Evolutionary conservation across 257 asterid genomes (phyloP).

Genomic region (Lithospermum erythrorhizon): DNA sequence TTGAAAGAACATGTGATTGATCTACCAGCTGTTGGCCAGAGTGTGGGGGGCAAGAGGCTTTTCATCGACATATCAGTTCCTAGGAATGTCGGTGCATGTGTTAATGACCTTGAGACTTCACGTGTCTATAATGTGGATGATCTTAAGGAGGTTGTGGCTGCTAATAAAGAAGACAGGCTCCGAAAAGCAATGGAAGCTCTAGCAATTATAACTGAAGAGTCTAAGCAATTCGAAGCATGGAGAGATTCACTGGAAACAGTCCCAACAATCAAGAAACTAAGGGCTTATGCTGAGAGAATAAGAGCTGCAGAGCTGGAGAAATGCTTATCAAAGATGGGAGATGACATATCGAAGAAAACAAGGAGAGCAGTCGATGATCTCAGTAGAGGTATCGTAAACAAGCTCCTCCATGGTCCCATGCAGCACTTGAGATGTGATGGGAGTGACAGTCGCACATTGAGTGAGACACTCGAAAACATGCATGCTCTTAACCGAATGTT

Average conservation of each 20-base stretch:
- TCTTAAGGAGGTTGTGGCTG: slow-evolving; percentile 90
- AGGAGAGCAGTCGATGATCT: slow-evolving; percentile 82
- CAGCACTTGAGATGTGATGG: slow-evolving; percentile 96
- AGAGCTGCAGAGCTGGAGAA: slow-evolving; percentile 80
- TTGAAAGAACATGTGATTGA: slow-evolving; percentile 45
- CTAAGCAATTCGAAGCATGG: slow-evolving; percentile 88
- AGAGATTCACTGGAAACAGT: slow-evolving; percentile 82
- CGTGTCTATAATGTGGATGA: slow-evolving; percentile 87
- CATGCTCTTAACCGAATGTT: slow-evolving; percentile 91
- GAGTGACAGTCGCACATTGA: slow-evolving; percentile 77
- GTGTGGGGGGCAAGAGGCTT: slow-evolving; percentile 53
- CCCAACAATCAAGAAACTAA: slow-evolving; percentile 86
- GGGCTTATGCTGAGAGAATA: slow-evolving; percentile 84
- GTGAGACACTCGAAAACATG: slow-evolving; percentile 92
- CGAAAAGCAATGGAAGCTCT: slow-evolving; percentile 95
- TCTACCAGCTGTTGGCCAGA: slow-evolving; percentile 38
- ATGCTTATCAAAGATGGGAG: slow-evolving; percentile 90
- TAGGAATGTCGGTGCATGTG: slow-evolving; percentile 79
- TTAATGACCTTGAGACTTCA: slow-evolving; percentile 50
- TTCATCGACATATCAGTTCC: slow-evolving; percentile 87
- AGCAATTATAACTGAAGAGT: slow-evolving; percentile 68
- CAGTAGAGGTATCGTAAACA: slow-evolving; percentile 82
- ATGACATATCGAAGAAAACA: slow-evolving; percentile 68
- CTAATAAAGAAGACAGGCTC: slow-evolving; percentile 77
- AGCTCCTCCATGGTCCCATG: slow-evolving; percentile 96